These are phyloP conservation scores for Ceratobasidium sp. DNA, from an alignment of 1,284 basidiomycete species.

Conservation along the genomic window DNA sequence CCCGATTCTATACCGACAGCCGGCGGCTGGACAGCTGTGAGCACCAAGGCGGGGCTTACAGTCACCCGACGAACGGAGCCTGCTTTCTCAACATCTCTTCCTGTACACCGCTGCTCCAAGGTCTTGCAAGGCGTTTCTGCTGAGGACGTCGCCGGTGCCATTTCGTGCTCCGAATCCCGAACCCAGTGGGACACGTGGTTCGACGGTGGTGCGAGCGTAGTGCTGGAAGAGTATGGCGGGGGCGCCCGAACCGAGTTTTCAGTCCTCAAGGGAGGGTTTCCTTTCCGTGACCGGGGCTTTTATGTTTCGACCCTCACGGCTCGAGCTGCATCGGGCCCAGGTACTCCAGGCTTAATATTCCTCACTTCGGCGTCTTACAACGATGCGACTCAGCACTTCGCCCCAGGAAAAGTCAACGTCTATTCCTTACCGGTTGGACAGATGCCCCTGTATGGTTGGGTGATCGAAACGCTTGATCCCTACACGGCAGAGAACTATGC, in stretches of 20 bases:
- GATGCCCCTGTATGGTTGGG: slow-evolving; percentile 93
- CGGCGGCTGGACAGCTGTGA: slow-evolving; percentile 82
- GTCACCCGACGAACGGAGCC: slow-evolving; percentile 78
- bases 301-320: slow-evolving; percentile 80
- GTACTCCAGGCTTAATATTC: slow-evolving; percentile 65
- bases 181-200: slow-evolving; percentile 87
- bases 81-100: slow-evolving; percentile 80
- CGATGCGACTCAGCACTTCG: slow-evolving; percentile 58
- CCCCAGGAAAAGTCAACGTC: slow-evolving; percentile 77
- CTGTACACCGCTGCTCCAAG: slow-evolving; percentile 87
- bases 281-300: slow-evolving; percentile 90
- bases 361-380: slow-evolving; percentile 79
- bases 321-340: slow-evolving; percentile 51
- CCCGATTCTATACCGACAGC: slow-evolving; percentile 51
- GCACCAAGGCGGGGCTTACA: slow-evolving; percentile 76
- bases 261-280: slow-evolving; percentile 79
- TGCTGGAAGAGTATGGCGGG: slow-evolving; percentile 83
- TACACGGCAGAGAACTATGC: slow-evolving; percentile 95
- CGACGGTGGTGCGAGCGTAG: slow-evolving; percentile 60
- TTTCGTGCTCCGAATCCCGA: slow-evolving; percentile 74
- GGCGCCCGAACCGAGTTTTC: slow-evolving; percentile 74
- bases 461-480: slow-evolving; percentile 95
- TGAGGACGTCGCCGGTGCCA: slow-evolving; percentile 82
- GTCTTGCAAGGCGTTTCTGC: slow-evolving; percentile 95
- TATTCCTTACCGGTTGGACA: slow-evolving; percentile 77